Evolutionary conservation across 2,329 filamentous ascomycete species (phyloP), one percentile per base, ranked within the genome.

Genomic region (Aspergillus sojae): DNA sequence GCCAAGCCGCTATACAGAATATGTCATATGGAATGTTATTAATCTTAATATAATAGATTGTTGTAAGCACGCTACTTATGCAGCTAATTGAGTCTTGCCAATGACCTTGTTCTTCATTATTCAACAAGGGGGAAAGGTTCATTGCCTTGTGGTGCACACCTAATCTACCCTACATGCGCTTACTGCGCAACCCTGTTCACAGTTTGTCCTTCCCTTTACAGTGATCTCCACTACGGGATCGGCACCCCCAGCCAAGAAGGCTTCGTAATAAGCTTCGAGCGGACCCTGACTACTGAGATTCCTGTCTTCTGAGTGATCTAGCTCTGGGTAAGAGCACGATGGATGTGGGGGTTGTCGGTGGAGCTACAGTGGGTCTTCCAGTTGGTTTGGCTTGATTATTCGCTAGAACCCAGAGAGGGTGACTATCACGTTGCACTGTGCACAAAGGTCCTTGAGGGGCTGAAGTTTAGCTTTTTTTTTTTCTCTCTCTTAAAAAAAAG

Each of bases 201-300:
- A 30, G 10, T 19, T 30, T 28, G 46, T 19, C 12, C 19, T 28
- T 50, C 26, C 26, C 46, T 30, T 50, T 50, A 14, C 26, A 30
- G 26, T n/a, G 11, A 34, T 36, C 52, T 19, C 52, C 52, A 54
- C 52, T 19, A 54, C 52, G 30, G 52, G 52, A 54, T 54, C 52
- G 52, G 30, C 52, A 54, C 2, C 36, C 36, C 52, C 52, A 4
- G n/a, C 52, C 32, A 54, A 54, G 52, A 36, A 32, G n/a, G 52
- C 52, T 54, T 54, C 52, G 52, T 54, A 54, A 54, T 54, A 54
- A 54, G 52, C 52, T 54, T 54, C 11, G 10, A 12, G 52, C 52
- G 30, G 52, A 36, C 30, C 52, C 52, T 54, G 30, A 54, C 52
- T 36, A 54, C 26, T 30, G 30, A 54, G 30, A 21, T 54, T 54